phyloP scores from a whole-genome alignment of 352 stramenopile species.

The Phytopythium mirpurense region DNA sequence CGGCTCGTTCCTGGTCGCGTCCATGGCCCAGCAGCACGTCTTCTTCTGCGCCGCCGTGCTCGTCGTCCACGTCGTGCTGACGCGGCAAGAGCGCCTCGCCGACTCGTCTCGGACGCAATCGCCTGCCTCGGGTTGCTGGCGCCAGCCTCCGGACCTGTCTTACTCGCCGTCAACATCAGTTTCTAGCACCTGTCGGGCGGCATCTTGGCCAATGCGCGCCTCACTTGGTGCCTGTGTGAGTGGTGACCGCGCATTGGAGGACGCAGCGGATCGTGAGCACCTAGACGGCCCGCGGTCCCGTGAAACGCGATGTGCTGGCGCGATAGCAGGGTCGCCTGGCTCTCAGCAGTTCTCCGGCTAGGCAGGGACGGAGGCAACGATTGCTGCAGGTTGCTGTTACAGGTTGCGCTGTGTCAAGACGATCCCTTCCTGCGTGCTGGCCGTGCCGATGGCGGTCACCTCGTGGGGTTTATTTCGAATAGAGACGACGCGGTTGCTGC shows the following conservation, averaged over 20 bases:
- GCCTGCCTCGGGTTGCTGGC: conserved; percentile 6
- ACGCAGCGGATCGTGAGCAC: conserved; percentile 15
- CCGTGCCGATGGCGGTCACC: conserved; percentile 11
- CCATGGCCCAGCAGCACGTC: conserved; percentile 18
- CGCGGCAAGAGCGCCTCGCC: conserved; percentile 13
- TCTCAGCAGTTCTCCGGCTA: no score
- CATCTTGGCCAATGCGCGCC: conserved; percentile 7
- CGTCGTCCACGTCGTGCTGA: conserved; percentile 12
- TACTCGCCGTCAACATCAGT: conserved; percentile 4
- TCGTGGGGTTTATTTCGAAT: conserved; percentile 15
- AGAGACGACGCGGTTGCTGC: conserved; percentile 13
- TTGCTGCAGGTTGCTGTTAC: no score
- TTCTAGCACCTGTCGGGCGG: conserved; percentile 5
- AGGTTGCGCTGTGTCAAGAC: no score
- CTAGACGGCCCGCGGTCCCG: conserved; percentile 12
- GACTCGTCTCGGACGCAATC: conserved; percentile 5
- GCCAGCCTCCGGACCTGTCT: conserved; percentile 6
- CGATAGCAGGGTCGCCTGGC: no score
- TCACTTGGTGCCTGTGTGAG: no score
- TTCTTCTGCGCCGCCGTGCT: conserved; percentile 19
- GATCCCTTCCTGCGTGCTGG: conserved; percentile 15
- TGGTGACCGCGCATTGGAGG: conserved; percentile 14
- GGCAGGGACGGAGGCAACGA: no score
- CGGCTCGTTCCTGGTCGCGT: conserved; percentile 10
- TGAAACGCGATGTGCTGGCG: conserved; percentile 3